phyloP scores from a whole-genome alignment of 73 alveolate genomes.

The Breviolum minutum region DNA sequence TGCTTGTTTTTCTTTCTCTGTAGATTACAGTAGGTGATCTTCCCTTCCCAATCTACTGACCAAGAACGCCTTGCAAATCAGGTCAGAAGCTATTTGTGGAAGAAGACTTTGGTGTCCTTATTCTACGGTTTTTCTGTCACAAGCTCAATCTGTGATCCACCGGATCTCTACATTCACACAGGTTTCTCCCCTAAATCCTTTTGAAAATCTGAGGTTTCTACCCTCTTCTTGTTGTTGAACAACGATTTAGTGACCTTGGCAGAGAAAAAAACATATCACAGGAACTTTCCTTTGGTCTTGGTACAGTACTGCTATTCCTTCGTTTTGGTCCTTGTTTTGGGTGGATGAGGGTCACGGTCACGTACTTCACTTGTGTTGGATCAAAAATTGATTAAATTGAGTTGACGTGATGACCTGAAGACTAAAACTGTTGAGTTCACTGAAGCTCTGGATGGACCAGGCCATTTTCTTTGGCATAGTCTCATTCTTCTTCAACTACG shows the following conservation, averaged over 20 bases:
- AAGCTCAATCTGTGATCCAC: background rate
- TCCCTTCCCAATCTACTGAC: background rate
- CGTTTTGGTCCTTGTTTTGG: no score
- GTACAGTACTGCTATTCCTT: background rate
- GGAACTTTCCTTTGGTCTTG: background rate
- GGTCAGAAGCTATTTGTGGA: constrained; percentile 91
- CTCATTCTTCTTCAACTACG: constrained; percentile 91
- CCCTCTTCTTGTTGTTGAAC: constrained; percentile 70
- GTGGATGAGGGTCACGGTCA: no score
- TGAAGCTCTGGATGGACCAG: background rate
- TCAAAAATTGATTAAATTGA: no score
- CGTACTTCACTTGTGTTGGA: no score
- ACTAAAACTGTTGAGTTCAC: background rate
- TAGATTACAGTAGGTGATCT: background rate
- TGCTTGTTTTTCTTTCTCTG: background rate
- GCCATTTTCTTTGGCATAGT: constrained; percentile 79
- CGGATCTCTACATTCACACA: no score
- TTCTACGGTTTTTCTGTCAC: constrained; percentile 64
- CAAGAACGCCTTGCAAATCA: background rate
- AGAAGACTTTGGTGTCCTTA: constrained; percentile 76
- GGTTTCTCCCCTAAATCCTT: background rate
- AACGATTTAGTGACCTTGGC: constrained; percentile 22
- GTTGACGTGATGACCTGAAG: background rate
- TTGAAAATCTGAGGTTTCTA: constrained; percentile 16
- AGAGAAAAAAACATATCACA: no score